These are phyloP conservation scores for Trichoderma sp. DNA, from an alignment of 2,329 filamentous ascomycete species.

Conservation along the genomic window DNA sequence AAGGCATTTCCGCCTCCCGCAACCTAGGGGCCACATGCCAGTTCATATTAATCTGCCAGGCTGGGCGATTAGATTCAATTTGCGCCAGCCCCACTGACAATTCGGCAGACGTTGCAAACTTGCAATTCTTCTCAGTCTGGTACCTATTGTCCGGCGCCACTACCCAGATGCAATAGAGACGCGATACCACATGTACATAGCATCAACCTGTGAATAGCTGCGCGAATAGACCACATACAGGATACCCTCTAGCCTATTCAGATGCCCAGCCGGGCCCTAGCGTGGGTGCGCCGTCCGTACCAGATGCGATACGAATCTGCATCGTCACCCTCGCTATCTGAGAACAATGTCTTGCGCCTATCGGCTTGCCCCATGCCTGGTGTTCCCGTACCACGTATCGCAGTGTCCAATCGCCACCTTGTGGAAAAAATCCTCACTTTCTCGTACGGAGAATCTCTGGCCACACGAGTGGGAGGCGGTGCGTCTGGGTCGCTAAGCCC, in stretches of 20 bases:
- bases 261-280: neutral
- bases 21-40: constrained; percentile 8
- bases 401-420: constrained; percentile 5
- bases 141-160: too few relatives aligned
- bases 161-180: neutral
- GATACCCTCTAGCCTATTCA: neutral
- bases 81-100: neutral
- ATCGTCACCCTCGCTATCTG: neutral
- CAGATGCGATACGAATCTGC: neutral
- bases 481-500: constrained; percentile 21
- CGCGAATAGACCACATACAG: neutral
- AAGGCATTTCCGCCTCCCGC: constrained; percentile 8
- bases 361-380: neutral
- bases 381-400: neutral
- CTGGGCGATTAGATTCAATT: neutral
- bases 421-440: neutral
- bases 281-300: neutral
- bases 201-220: neutral
- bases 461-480: constrained; percentile 8
- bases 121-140: neutral
- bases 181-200: neutral
- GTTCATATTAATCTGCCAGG: neutral
- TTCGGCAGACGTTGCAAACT: neutral
- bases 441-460: constrained; percentile 10
- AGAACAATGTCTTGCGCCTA: neutral